A percentile compares a stretch with the other conserved stretches of the same genome.
These are phyloP conservation scores for Phyllosticta paracitricarpa DNA, from an alignment of 2,329 filamentous ascomycete species.

Conservation along the genomic window DNA sequence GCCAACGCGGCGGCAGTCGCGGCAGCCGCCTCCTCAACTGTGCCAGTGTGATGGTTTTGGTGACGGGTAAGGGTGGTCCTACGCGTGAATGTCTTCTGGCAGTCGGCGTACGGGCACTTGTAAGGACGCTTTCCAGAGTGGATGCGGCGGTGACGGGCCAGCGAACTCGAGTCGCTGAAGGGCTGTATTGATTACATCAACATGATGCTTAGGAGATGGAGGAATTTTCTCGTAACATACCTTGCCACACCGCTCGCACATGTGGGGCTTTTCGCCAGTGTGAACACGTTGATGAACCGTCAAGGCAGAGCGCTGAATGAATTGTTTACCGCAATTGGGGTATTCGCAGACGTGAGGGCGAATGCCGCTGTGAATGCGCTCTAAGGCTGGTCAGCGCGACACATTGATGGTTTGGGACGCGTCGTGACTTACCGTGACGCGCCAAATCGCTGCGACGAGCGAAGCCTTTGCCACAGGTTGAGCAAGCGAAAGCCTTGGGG, in stretches of 20 bases:
- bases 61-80: slow-evolving; percentile 91
- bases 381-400: slow-evolving; percentile 37
- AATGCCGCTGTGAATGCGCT: slow-evolving; percentile 88
- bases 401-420: slow-evolving; percentile 13
- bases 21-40: slow-evolving; percentile 83
- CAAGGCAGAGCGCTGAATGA: slow-evolving; percentile 90
- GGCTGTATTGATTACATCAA: slow-evolving; percentile 45
- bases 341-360: slow-evolving; percentile 89
- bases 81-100: slow-evolving; percentile 96
- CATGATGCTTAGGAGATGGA: slow-evolving; percentile 6
- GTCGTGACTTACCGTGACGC: slow-evolving; percentile 65
- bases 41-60: slow-evolving; percentile 91
- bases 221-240: slow-evolving; percentile 40
- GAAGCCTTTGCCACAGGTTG: slow-evolving; percentile 83
- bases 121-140: slow-evolving; percentile 94
- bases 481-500: slow-evolving; percentile 77
- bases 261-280: slow-evolving; percentile 95
- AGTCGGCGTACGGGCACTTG: slow-evolving; percentile 94
- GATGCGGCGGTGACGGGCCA: slow-evolving; percentile 86
- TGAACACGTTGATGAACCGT: slow-evolving; percentile 94
- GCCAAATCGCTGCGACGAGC: slow-evolving; percentile 88
- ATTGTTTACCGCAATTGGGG: slow-evolving; percentile 83
- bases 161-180: slow-evolving; percentile 90
- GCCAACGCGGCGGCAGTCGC: slow-evolving; percentile 81
- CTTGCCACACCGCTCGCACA: slow-evolving; percentile 95